phyloP scores from a whole-genome alignment of 2,329 filamentous ascomycete genomes.

The Microdochium trichocladiopsis region DNA sequence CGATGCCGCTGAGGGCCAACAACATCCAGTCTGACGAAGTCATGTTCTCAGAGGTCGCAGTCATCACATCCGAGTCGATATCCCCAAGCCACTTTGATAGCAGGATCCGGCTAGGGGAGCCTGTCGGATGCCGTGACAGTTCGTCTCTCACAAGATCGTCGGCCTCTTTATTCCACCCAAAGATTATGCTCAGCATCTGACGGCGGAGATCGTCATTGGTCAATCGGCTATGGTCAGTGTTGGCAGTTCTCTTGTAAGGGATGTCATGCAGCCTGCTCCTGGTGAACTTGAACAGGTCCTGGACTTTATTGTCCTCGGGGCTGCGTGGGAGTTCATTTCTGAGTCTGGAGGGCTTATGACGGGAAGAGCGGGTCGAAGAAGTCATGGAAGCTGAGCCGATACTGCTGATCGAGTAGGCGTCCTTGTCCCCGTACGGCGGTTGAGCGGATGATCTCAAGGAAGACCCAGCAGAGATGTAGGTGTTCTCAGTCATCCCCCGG shows the following conservation, averaged over 20 bases:
- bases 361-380: slow-evolving; percentile 36
- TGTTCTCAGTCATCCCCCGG: slow-evolving; percentile 52
- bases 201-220: slow-evolving; percentile 74
- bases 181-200: slow-evolving; percentile 91
- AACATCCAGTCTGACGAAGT: slow-evolving; percentile 97
- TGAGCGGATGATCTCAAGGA: slow-evolving; percentile 36
- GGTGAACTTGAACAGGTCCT: slow-evolving; percentile 83
- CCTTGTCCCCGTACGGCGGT: slow-evolving; percentile 27
- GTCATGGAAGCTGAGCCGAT: slow-evolving; percentile 41
- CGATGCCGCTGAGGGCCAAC: slow-evolving; percentile 83
- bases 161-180: slow-evolving; percentile 87
- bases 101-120: slow-evolving; percentile 73
- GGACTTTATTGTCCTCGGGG: slow-evolving; percentile 63
- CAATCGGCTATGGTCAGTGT: slow-evolving; percentile 48
- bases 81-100: slow-evolving; percentile 91
- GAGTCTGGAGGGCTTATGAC: slow-evolving; percentile 57
- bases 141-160: slow-evolving; percentile 80
- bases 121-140: slow-evolving; percentile 62
- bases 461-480: slow-evolving; percentile 62
- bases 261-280: slow-evolving; percentile 76
- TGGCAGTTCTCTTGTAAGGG: slow-evolving; percentile 65
- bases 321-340: slow-evolving; percentile 75
- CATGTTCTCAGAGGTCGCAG: slow-evolving; percentile 75
- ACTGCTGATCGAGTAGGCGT: slow-evolving; percentile 50
- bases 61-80: slow-evolving; percentile 73